These are phyloP conservation scores for Ceriops decandra DNA, from an alignment of 345 rosid species.

Conservation along the genomic window DNA sequence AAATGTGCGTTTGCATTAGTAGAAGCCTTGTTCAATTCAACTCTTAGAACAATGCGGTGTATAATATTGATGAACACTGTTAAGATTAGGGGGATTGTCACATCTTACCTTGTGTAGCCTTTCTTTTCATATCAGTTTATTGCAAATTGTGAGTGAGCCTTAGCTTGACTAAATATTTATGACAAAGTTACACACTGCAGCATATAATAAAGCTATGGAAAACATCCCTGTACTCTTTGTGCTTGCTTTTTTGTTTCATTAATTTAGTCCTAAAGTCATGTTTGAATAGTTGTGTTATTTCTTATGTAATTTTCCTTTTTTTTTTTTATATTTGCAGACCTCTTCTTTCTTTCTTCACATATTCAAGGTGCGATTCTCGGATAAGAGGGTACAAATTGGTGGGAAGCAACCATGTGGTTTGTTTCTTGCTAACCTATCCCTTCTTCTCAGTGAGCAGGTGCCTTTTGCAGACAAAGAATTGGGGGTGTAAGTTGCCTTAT, in stretches of 20 bases:
- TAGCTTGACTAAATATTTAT: too few relatives aligned
- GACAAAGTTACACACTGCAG: too few relatives aligned
- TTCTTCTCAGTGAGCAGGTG: conserved; percentile 76
- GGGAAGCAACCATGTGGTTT: conserved; percentile 74
- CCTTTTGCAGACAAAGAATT: conserved; percentile 68
- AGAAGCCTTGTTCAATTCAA: neutral
- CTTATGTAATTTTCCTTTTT: neutral
- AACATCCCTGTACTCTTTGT: neutral
- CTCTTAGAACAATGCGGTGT: neutral
- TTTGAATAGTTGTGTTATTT: neutral
- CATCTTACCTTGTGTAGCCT: too few relatives aligned
- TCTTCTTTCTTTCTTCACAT: conserved; percentile 77
- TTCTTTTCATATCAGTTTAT: too few relatives aligned
- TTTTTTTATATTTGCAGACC: conserved; percentile 54
- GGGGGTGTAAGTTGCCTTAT: conserved; percentile 59
- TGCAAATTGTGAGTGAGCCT: too few relatives aligned
- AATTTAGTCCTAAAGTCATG: neutral
- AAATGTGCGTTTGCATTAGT: neutral
- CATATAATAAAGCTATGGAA: too few relatives aligned
- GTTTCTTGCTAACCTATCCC: conserved; percentile 58
- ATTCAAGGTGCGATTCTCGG: conserved; percentile 76
- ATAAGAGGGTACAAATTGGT: conserved; percentile 57
- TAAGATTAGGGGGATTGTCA: neutral
- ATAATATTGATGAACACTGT: neutral
- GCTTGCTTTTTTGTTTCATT: neutral